Evolutionary conservation across 768 basidiomycete genomes (phyloP), one percentile per base, ranked within the genome.

Genomic region (Hypholoma fasciculare): DNA sequence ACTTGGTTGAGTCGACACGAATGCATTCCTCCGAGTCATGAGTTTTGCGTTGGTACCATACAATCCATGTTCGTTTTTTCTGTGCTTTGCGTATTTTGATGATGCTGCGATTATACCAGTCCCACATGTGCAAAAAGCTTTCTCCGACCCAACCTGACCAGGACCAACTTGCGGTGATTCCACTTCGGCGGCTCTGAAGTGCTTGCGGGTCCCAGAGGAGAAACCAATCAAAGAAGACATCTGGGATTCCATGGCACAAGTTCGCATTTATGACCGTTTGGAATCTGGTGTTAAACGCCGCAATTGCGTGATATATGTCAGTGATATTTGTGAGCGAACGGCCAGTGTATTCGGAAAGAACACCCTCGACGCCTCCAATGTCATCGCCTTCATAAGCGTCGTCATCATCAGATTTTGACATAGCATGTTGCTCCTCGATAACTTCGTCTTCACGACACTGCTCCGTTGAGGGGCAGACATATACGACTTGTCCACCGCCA

Each of bases 231-330:
- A 61, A 57, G 43, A 49, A 48, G 2, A 46, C 42, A 39, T 57
- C 60, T 3, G 60, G 52, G 16, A 57, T 44, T 2, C 60, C 60
- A 19, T 61, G 60, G 20, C 51, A 57, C 2, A 61, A 42, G 26
- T 61, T 54, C 11, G 47, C 47, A 2, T 42, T 34, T 48, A 61
- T 16, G 7, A 42, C 7, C 2, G 23, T 50, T 13, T 19, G 47
- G 48, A 61, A 23, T 16, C 34, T 37, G 7, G 42, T 42, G 23
- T 20, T 49, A 26, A 54, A 49, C 14, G 55, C 60, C 4, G 52
- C 55, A 27, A 61, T 50, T 0, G 56, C 60, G 37, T 61, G 47
- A n/a, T 61, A 61, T 13, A 57, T 50, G 48, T 61, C 60, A n/a
- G n/a, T n/a, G n/a, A n/a, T 1, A 36, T 34, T 3, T 61, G 56